These are phyloP conservation scores for Ascochyta rabiei DNA, from an alignment of 2,329 filamentous ascomycete genomes.

Conservation along the genomic window DNA sequence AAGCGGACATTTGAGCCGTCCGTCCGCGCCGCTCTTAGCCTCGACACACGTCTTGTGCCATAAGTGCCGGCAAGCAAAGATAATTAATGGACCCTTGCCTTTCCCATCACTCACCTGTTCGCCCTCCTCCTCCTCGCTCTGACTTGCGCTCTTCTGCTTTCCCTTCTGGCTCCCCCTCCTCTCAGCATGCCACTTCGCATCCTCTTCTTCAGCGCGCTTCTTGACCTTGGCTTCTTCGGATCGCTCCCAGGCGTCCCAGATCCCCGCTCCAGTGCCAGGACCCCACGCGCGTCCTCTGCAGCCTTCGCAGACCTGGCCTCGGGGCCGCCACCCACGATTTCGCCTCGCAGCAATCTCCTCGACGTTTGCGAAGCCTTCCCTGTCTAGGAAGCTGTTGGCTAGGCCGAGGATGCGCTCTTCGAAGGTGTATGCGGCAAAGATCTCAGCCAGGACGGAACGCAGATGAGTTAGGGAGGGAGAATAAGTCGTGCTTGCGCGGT, in stretches of 20 bases:
- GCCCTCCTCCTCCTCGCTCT: slow-evolving; percentile 25
- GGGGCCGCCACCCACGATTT: slow-evolving; percentile 86
- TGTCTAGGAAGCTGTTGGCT: slow-evolving; percentile 84
- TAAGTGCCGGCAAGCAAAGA: slow-evolving; percentile 51
- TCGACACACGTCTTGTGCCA: slow-evolving; percentile 48
- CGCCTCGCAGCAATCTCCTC: slow-evolving; percentile 74
- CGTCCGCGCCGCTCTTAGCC: slow-evolving; percentile 9
- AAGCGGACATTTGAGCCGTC: slow-evolving; percentile 35
- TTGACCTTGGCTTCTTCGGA: slow-evolving; percentile 49
- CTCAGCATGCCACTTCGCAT: slow-evolving; percentile 31
- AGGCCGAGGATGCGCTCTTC: slow-evolving; percentile 87
- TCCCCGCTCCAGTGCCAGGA: slow-evolving; percentile 74
- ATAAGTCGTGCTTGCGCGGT: slow-evolving; percentile 72
- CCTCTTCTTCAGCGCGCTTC: slow-evolving; percentile 46
- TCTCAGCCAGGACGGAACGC: slow-evolving; percentile 80
- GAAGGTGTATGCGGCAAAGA: slow-evolving; percentile 95
- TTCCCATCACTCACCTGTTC: neutral
- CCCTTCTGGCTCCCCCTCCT: slow-evolving; percentile 58
- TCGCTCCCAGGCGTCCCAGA: slow-evolving; percentile 79
- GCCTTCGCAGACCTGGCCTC: slow-evolving; percentile 84
- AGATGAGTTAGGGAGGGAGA: slow-evolving; percentile 89
- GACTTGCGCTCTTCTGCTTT: slow-evolving; percentile 44
- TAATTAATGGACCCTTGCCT: slow-evolving; percentile 29
- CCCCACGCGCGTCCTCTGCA: slow-evolving; percentile 88
- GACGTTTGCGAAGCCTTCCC: slow-evolving; percentile 86